Percentiles rank a stretch among this genome's conserved stretches.
These are phyloP conservation scores for Vaccinium corymbosum DNA, from an alignment of 148 eudicot genomes.

Conservation along the genomic window DNA sequence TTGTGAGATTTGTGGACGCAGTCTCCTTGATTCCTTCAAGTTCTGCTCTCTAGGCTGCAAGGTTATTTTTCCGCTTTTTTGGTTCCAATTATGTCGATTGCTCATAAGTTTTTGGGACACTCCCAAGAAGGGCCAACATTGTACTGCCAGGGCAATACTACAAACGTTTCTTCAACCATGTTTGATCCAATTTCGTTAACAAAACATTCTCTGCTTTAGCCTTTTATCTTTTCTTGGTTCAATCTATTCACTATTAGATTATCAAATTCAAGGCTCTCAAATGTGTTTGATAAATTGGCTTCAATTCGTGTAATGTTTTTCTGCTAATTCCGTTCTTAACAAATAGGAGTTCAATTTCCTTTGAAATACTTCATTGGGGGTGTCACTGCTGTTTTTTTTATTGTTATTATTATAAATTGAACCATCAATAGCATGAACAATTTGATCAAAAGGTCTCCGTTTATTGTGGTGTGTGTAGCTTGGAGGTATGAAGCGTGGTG, in stretches of 20 bases:
- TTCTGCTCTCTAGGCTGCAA: constrained; percentile 66
- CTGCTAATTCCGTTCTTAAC: neutral
- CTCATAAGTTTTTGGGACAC: neutral
- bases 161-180: neutral
- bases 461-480: constrained; percentile 23
- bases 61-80: constrained; percentile 21
- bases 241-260: neutral
- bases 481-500: constrained; percentile 37
- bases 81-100: neutral
- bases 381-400: neutral
- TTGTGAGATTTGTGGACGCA: constrained; percentile 43
- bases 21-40: constrained; percentile 47
- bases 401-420: neutral
- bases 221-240: neutral
- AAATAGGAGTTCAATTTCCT: neutral
- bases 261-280: neutral
- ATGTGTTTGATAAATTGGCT: neutral
- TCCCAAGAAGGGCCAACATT: neutral
- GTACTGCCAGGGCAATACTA: neutral
- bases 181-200: neutral
- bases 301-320: neutral
- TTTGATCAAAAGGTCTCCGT: neutral
- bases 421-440: neutral
- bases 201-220: neutral
- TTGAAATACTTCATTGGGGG: neutral